Evolutionary conservation across 148 eudicot species (phyloP).

Genomic region (Selenicereus undatus): DNA sequence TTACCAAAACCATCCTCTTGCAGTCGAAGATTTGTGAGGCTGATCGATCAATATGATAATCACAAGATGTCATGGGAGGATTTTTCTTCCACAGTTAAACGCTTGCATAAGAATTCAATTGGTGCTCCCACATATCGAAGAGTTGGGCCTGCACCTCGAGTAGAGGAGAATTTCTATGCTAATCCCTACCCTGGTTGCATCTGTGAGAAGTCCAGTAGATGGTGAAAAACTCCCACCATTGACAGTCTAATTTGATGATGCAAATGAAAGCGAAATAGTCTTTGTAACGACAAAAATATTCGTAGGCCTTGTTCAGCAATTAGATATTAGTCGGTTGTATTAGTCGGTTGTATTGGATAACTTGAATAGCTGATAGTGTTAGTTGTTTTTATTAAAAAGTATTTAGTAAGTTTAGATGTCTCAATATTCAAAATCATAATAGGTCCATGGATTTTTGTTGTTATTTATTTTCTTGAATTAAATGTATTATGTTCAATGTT

Average conservation of each 20-base stretch:
- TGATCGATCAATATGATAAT: slow-evolving; percentile 50
- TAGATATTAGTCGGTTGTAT: too few species aligned
- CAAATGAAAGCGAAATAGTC: too few species aligned
- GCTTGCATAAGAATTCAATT: slow-evolving; percentile 35
- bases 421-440: too few species aligned
- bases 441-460: too few species aligned
- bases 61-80: slow-evolving; percentile 53
- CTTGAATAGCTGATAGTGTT: too few species aligned
- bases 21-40: slow-evolving; percentile 44
- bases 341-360: too few species aligned
- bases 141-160: slow-evolving; percentile 37
- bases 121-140: slow-evolving; percentile 50
- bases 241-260: background rate
- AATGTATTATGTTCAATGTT: too few species aligned
- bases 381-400: too few species aligned
- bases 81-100: slow-evolving; percentile 44
- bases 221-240: background rate
- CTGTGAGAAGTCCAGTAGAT: slow-evolving; percentile 34
- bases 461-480: too few species aligned
- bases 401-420: too few species aligned
- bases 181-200: slow-evolving; percentile 79
- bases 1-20: background rate
- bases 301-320: too few species aligned
- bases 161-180: slow-evolving; percentile 64
- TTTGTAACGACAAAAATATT: too few species aligned